These are phyloP conservation scores for Paecilomyces dactylethromorphus DNA, from an alignment of 2,329 filamentous ascomycete species.

Conservation along the genomic window DNA sequence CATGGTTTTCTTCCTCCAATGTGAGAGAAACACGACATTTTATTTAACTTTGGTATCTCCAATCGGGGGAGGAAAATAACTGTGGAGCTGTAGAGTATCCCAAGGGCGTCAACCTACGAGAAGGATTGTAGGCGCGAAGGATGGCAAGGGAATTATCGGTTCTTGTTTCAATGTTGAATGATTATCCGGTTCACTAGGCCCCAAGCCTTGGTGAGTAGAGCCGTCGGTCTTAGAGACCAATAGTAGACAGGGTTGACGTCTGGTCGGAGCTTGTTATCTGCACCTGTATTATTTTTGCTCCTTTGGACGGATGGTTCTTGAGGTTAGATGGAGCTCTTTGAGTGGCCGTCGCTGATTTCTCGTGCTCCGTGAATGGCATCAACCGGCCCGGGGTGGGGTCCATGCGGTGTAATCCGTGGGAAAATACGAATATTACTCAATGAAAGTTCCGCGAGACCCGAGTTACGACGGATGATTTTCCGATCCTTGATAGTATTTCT, in stretches of 20 bases:
- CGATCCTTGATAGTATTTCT: neutral
- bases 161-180: neutral
- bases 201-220: neutral
- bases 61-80: neutral
- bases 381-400: neutral
- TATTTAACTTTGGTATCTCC: neutral
- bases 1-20: neutral
- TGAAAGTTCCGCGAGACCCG: neutral
- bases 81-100: neutral
- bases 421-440: neutral
- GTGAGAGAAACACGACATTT: neutral
- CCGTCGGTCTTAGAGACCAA: neutral
- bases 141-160: neutral
- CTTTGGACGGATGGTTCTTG: neutral
- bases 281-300: neutral
- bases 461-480: neutral
- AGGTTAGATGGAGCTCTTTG: neutral
- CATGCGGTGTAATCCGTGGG: neutral
- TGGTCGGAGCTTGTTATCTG: neutral
- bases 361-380: neutral
- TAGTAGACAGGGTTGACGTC: neutral
- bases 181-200: no score
- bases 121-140: neutral
- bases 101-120: neutral
- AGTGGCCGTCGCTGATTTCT: neutral